These are phyloP conservation scores for Fusarium nygamai DNA, from an alignment of 2,329 filamentous ascomycete genomes.

Conservation along the genomic window DNA sequence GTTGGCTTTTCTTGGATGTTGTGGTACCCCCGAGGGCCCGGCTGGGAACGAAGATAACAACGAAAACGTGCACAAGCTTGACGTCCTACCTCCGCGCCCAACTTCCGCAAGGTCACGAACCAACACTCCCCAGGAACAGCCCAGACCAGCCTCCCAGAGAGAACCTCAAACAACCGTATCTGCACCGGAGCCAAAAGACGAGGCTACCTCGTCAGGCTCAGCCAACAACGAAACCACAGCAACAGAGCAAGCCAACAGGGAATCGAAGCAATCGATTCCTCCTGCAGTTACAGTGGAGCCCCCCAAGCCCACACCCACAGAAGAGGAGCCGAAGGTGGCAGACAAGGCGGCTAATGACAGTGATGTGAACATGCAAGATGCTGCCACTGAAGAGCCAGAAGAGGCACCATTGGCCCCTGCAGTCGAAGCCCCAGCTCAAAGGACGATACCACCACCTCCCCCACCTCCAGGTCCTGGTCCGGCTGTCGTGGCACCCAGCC, in stretches of 20 bases:
- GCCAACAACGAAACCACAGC: slow-evolving; percentile 58
- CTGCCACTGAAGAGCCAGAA: slow-evolving; percentile 61
- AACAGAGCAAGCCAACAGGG: slow-evolving; percentile 55
- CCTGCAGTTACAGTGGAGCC: slow-evolving; percentile 56
- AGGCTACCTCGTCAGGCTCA: slow-evolving; percentile 58
- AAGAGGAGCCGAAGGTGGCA: slow-evolving; percentile 41
- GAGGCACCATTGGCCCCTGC: slow-evolving; percentile 54
- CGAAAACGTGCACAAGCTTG: slow-evolving; percentile 66
- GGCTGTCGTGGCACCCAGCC: slow-evolving; percentile 53
- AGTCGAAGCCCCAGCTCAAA: slow-evolving; percentile 49
- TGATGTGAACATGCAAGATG: slow-evolving; percentile 75
- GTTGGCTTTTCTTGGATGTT: slow-evolving; percentile 72
- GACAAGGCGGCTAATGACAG: slow-evolving; percentile 60
- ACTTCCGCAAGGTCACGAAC: slow-evolving; percentile 65
- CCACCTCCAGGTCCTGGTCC: slow-evolving; percentile 60
- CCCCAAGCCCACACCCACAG: slow-evolving; percentile 46
- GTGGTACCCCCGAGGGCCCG: slow-evolving; percentile 69
- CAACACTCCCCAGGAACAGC: slow-evolving; percentile 62
- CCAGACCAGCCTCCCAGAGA: slow-evolving; percentile 60
- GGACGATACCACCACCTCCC: slow-evolving; percentile 56
- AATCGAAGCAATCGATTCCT: slow-evolving; percentile 56
- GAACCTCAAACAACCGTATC: slow-evolving; percentile 51
- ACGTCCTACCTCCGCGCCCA: slow-evolving; percentile 65
- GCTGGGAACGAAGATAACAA: slow-evolving; percentile 63
- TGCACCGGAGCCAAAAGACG: slow-evolving; percentile 53